phyloP scores from a whole-genome alignment of 176 grass and related monocot genomes.

The Ananas comosus region DNA sequence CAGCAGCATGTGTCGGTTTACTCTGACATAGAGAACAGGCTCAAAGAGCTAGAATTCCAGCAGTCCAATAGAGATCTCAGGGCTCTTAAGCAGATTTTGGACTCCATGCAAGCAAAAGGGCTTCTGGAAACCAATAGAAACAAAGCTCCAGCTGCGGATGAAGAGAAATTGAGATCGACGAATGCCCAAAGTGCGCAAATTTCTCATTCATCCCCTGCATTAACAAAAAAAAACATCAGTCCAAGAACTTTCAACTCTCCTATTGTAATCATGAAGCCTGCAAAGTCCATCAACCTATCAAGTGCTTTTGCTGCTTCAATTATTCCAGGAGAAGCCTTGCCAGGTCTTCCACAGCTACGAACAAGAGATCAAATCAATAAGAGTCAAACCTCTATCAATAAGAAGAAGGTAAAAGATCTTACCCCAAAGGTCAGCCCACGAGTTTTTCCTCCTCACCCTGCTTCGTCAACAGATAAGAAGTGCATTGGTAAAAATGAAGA shows the following conservation, averaged over 20 bases:
- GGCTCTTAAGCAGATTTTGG: conserved; percentile 78
- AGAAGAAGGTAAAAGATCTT: conserved; percentile 26
- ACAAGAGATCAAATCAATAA: conserved; percentile 34
- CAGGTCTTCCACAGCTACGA: conserved; percentile 35
- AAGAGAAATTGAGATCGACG: conserved; percentile 19
- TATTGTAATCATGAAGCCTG: conserved; percentile 94
- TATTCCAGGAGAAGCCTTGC: conserved; percentile 34
- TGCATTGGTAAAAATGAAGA: conserved; percentile 44
- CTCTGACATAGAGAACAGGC: conserved; percentile 80
- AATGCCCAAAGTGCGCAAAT: conserved; percentile 7
- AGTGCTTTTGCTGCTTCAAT: conserved; percentile 26
- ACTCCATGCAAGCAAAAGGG: conserved; percentile 91
- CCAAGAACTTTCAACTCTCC: conserved; percentile 56
- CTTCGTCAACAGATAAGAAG: conserved; percentile 38
- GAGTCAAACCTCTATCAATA: conserved; percentile 34
- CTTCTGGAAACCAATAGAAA: conserved; percentile 58
- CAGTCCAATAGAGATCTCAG: conserved; percentile 73
- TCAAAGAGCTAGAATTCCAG: conserved; percentile 84
- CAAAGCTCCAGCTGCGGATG: conserved; percentile 8
- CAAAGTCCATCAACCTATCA: conserved; percentile 42
- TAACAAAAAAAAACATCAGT: conserved; percentile 21
- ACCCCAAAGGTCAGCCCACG: conserved; percentile 38
- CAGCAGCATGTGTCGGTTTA: conserved; percentile 52
- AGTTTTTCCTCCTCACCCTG: conserved; percentile 21
- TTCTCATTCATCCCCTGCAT: conserved; percentile 5